phyloP scores from a whole-genome alignment of 768 basidiomycete genomes.

The Trametes villosa region DNA sequence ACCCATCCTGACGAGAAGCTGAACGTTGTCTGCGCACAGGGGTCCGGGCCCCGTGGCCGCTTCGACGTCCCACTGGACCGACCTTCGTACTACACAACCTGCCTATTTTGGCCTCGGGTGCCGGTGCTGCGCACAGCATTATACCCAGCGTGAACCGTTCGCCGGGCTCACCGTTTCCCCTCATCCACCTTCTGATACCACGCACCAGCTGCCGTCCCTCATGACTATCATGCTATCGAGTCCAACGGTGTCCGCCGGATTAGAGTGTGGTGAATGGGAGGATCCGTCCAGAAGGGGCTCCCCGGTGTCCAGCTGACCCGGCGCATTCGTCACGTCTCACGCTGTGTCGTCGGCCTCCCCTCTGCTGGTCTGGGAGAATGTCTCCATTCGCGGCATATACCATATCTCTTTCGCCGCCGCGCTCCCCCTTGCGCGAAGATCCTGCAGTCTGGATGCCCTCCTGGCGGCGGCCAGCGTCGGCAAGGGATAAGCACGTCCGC shows the following conservation, averaged over 20 bases:
- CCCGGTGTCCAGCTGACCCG: constrained; percentile 11
- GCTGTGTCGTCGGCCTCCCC: background rate
- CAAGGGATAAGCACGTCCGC: too few relatives aligned
- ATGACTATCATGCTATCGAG: background rate
- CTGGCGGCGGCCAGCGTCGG: too few relatives aligned
- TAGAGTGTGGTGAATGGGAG: constrained; percentile 3
- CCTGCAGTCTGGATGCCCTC: background rate
- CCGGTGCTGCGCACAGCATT: constrained; percentile 1
- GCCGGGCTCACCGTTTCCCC: background rate
- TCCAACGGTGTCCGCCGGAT: background rate
- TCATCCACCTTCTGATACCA: background rate
- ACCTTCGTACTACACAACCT: constrained; percentile 5
- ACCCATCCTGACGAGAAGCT: too few relatives aligned
- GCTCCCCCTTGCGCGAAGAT: background rate
- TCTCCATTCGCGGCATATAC: background rate
- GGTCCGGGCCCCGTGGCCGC: background rate
- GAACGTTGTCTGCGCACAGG: too few relatives aligned
- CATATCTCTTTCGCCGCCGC: background rate
- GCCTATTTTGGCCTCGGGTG: constrained; percentile 1
- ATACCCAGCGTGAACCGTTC: background rate
- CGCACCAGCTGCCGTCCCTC: background rate
- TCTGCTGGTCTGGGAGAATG: constrained; percentile 5
- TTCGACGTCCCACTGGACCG: background rate
- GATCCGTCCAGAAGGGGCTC: constrained; percentile 1
- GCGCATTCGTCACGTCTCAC: background rate